phyloP scores from a whole-genome alignment of 2,329 filamentous ascomycete species.

The Pyrenophora graminea region DNA sequence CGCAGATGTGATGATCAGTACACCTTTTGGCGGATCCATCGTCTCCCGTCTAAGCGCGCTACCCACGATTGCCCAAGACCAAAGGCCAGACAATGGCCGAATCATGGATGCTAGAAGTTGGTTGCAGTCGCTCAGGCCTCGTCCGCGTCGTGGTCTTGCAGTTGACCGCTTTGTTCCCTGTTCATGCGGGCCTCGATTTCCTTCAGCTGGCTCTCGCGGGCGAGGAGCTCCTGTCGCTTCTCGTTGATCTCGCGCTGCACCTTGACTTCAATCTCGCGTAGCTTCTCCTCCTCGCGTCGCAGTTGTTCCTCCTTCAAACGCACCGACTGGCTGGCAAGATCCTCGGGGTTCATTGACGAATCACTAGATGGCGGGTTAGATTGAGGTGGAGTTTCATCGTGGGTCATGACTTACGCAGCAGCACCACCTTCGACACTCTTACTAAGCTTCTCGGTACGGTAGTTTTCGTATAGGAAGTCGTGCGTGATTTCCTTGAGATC shows the following conservation, averaged over 20 bases:
- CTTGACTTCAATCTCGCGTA: slow-evolving; percentile 99
- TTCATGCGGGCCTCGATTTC: slow-evolving; percentile 99
- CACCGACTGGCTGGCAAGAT: slow-evolving; percentile 94
- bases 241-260: slow-evolving; percentile 99
- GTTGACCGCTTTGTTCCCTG: slow-evolving; percentile 68
- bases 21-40: slow-evolving; percentile 25
- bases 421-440: slow-evolving; percentile 96
- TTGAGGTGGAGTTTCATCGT: not conserved
- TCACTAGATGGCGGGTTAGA: slow-evolving; percentile 55
- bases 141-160: slow-evolving; percentile 40
- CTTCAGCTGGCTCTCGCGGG: slow-evolving; percentile 96
- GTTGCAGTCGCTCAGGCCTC: slow-evolving; percentile 30
- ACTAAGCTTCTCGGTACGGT: slow-evolving; percentile 99
- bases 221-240: slow-evolving; percentile 97
- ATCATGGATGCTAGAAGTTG: slow-evolving; percentile 8
- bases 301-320: slow-evolving; percentile 99
- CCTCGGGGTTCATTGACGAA: slow-evolving; percentile 96
- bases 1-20: slow-evolving; percentile 28
- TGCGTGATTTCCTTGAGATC: slow-evolving; percentile 99
- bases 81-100: slow-evolving; percentile 11
- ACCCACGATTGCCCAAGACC: slow-evolving; percentile 24
- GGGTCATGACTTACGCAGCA: slow-evolving; percentile 71
- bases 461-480: slow-evolving; percentile 99
- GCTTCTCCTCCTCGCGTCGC: slow-evolving; percentile 98
- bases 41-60: slow-evolving; percentile 35